Percentiles rank a stretch among this genome's conserved stretches.
Conservation (phyloP, 176 grass and related monocot genomes). For the Lolium perenne region DNA sequence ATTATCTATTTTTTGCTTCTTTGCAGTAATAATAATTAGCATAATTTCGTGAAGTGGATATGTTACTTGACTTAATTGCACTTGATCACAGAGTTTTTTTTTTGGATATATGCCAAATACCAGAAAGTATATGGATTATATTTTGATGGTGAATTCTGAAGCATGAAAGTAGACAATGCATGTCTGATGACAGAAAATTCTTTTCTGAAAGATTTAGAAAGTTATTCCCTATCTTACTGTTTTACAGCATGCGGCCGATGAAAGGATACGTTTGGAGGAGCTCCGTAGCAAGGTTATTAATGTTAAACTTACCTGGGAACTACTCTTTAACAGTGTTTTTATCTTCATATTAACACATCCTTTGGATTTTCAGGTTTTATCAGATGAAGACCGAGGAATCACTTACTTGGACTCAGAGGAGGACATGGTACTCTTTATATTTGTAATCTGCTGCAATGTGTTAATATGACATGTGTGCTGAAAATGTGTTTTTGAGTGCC, state of each 20-base stretch:
- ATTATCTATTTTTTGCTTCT: constrained; percentile 27
- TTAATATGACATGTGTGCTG: constrained; percentile 12
- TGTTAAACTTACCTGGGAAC: constrained; percentile 32
- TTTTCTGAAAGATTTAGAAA: constrained; percentile 38
- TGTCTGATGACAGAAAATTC: constrained; percentile 21
- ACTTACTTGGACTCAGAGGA: constrained; percentile 79
- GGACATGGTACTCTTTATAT: constrained; percentile 67
- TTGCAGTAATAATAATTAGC: constrained; percentile 21
- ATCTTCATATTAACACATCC: constrained; percentile 23
- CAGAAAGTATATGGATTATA: constrained; percentile 21
- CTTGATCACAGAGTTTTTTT: constrained; percentile 21
- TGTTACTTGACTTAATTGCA: background rate
- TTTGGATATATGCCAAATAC: background rate
- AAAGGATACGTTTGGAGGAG: constrained; percentile 95
- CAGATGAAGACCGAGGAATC: constrained; percentile 65
- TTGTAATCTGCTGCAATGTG: constrained; percentile 34
- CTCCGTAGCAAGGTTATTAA: constrained; percentile 78
- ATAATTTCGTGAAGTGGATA: constrained; percentile 21
- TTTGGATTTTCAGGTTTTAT: constrained; percentile 67
- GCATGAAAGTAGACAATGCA: constrained; percentile 20
- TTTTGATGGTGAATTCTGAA: background rate
- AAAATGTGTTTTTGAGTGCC: background rate
- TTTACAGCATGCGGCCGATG: constrained; percentile 95
- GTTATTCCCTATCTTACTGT: constrained; percentile 30
- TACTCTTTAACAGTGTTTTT: constrained; percentile 18